Conservation (phyloP, 208 protist species). For the Trypanosomatidae sp. region DNA sequence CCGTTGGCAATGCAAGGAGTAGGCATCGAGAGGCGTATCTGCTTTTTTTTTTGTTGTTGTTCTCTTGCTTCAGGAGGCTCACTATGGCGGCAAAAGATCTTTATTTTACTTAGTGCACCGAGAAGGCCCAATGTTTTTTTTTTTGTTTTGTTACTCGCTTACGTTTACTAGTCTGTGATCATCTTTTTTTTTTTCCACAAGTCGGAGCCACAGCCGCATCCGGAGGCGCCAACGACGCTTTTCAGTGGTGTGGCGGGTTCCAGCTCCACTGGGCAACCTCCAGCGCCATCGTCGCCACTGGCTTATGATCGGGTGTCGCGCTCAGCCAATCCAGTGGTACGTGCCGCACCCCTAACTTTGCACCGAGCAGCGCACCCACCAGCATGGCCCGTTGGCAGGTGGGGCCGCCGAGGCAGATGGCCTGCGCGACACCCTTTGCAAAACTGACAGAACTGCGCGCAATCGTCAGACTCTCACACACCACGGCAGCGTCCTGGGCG, state of each 20-base stretch:
- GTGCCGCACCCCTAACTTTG: slow-evolving; percentile 55
- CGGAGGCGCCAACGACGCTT: background rate
- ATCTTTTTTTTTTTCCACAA: too few relatives aligned
- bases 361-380: slow-evolving; percentile 80
- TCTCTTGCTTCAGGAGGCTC: too few relatives aligned
- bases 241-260: slow-evolving; percentile 77
- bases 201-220: background rate
- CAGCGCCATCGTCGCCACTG: slow-evolving; percentile 64
- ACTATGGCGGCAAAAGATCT: too few relatives aligned
- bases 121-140: too few relatives aligned
- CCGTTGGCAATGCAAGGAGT: too few relatives aligned
- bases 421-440: slow-evolving; percentile 43
- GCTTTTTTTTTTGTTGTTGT: too few relatives aligned
- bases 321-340: slow-evolving; percentile 78
- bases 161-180: too few relatives aligned
- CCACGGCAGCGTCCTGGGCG: slow-evolving; percentile 30
- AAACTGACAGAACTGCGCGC: slow-evolving; percentile 49
- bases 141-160: too few relatives aligned
- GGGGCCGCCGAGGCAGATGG: slow-evolving; percentile 49
- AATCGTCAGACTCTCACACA: slow-evolving; percentile 62
- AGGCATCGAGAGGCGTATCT: too few relatives aligned
- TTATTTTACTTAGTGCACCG: too few relatives aligned
- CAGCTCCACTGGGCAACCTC: slow-evolving; percentile 85
- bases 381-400: slow-evolving; percentile 72
- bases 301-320: slow-evolving; percentile 60